phyloP scores from a whole-genome alignment of 1,284 basidiomycete species.

The Pseudozyma hubeiensis region DNA sequence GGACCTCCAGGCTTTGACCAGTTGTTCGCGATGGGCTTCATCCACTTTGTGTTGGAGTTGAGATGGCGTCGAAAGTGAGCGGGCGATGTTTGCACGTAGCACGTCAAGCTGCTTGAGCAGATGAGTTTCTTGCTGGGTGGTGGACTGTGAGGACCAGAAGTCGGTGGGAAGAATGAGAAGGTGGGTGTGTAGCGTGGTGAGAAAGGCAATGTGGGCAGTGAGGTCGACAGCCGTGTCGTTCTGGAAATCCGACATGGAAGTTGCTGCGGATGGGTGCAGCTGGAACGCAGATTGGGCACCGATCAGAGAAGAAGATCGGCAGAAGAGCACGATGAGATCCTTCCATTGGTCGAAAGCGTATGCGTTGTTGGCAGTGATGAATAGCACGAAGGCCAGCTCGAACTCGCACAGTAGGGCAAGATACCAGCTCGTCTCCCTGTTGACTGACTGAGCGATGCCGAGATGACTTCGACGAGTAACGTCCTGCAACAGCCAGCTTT shows the following conservation, averaged over 20 bases:
- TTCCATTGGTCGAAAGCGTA: slow-evolving; percentile 53
- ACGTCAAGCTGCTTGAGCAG: slow-evolving; percentile 23
- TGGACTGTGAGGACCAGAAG: slow-evolving; percentile 36
- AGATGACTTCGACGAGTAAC: slow-evolving; percentile 34
- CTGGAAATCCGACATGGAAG: not conserved
- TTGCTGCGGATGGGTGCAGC: slow-evolving; percentile 31
- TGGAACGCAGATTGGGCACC: slow-evolving; percentile 37
- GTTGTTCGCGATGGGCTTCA: not conserved
- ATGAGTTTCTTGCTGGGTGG: slow-evolving; percentile 7
- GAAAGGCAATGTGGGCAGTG: slow-evolving; percentile 23
- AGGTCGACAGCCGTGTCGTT: not conserved
- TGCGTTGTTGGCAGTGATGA: slow-evolving; percentile 33
- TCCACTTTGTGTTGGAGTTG: not conserved
- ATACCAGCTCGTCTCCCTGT: not conserved
- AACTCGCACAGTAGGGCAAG: slow-evolving; percentile 38
- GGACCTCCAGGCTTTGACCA: slow-evolving; percentile 34
- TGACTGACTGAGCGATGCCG: not conserved
- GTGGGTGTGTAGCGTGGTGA: slow-evolving; percentile 17
- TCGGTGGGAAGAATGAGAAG: slow-evolving; percentile 13
- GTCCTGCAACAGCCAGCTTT: slow-evolving; percentile 60
- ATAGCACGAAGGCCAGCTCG: slow-evolving; percentile 54
- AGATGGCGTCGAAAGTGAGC: slow-evolving; percentile 15
- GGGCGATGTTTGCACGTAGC: slow-evolving; percentile 31
- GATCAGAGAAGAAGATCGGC: slow-evolving; percentile 36
- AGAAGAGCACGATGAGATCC: slow-evolving; percentile 43